Base-by-base conservation (phyloP, 1,139 yeast genomes). In the Petasospora fabianii region DNA sequence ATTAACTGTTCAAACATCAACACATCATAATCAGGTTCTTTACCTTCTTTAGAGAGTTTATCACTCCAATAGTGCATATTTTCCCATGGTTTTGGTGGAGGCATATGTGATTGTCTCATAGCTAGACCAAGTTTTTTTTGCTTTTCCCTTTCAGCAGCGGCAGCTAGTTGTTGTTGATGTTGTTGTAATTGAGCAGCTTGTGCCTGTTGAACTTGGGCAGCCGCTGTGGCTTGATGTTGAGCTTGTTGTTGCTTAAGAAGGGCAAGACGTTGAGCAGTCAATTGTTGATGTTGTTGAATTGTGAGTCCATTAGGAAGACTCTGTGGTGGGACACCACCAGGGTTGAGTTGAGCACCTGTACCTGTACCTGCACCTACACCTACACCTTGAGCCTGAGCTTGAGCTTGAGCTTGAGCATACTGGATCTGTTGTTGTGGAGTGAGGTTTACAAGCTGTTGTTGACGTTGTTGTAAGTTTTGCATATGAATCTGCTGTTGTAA, bases 1-100 rank as follows among this genome's bases (percentile, higher is more conserved):
- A 79, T 69, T 11, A 81, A 58, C 37, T 73, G 72, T 54, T 84
- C 94, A 54, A 82, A 83, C 16, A 77, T 49, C 36, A 66, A 56
- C 11, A 79, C 61, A 44, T 80, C 82, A 2, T 68, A 56, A 2
- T 77, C 56, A 0, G 71, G 64, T 6, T 64, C 62, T 39, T 68
- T 64, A 0, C 71, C 73, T 38, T 73, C 73, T 4, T 56, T 55
- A 27, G 54, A 53, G 24, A 77, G 56, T 38, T 63, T 65, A 18
- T 71, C 69, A 0, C 86, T 78, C 92, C 90, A 84, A 49, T 73
- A 73, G 16, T 55, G 51, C 12, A 58, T 49, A 11, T 50, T 43
- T 3, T 62, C 63, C 39, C 63, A 46, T 9, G 48, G 48, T 31
- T 49, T 44, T 6, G 41, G 37, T 2, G 38, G 36, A 11, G 38